Conservation (phyloP, 2,329 filamentous ascomycete genomes). For the Fusarium brevicatenulatum region DNA sequence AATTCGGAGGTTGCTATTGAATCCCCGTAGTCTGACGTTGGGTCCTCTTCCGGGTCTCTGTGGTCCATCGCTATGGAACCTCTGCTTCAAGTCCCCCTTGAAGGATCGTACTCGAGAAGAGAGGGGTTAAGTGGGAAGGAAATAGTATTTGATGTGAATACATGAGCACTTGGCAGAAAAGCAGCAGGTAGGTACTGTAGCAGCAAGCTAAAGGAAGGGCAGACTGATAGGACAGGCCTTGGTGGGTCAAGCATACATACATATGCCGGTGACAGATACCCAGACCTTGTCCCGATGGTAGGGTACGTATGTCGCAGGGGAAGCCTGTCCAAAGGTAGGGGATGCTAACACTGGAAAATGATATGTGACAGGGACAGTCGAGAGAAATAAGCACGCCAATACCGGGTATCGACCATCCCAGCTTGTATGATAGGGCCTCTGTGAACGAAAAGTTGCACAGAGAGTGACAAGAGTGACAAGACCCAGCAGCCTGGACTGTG, state of each 20-base stretch:
- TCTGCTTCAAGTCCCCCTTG: constrained; percentile 8
- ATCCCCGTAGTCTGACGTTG: constrained; percentile 54
- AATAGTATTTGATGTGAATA: constrained; percentile 22
- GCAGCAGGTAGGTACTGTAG: constrained; percentile 7
- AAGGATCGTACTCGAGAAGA: constrained; percentile 17
- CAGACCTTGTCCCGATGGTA: constrained; percentile 33
- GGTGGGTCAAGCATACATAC: constrained; percentile 31
- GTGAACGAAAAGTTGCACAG: constrained; percentile 12
- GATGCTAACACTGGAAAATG: constrained; percentile 2
- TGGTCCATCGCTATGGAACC: constrained; percentile 36
- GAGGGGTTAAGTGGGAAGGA: constrained; percentile 13
- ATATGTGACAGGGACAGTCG: constrained; percentile 17
- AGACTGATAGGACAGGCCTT: constrained; percentile 15
- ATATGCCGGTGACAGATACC: constrained; percentile 36
- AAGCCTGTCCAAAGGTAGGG: constrained; percentile 1
- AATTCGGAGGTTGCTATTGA: constrained; percentile 53
- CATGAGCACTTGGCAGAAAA: constrained; percentile 29
- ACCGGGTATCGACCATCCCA: background rate
- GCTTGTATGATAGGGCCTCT: constrained; percentile 23
- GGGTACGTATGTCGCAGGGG: constrained; percentile 26
- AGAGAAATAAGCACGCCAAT: constrained; percentile 7
- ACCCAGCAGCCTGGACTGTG: constrained; percentile 35
- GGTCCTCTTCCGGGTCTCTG: constrained; percentile 44
- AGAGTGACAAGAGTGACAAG: background rate
- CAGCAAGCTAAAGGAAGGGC: background rate